Base-by-base conservation (phyloP, 1,284 basidiomycete species). In the Macrocybe sp. region DNA sequence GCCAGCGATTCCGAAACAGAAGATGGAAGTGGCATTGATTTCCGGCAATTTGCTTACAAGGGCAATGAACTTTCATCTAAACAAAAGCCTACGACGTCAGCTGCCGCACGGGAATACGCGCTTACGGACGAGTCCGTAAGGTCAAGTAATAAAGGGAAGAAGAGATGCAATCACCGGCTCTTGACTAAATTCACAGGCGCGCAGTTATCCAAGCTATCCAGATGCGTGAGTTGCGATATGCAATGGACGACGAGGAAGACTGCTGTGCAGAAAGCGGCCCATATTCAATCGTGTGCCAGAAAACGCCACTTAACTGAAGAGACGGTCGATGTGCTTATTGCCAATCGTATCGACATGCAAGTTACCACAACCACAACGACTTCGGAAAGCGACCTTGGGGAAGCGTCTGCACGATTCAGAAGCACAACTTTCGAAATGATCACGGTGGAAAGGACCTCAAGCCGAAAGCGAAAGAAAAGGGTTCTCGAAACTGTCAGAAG, bases 231-330 rank as follows among this genome's bases (percentile, higher is more conserved):
- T 41, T 92, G 89, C 56, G 75, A 79, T 35, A 59, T 74, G 7
- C 62, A 64, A 0, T 92, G 88, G 88, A 89, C 85, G 2, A 64
- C 75, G 6, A 70, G 76, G 44, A 92, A 92, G 61, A 75, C 75
- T 5, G 65, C 67, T 11, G 54, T 63, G 8, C 75, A 85, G 54
- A 90, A 90, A 60, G 63, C 78, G 56, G 59, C 69, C 2, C 89
- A 92, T 58, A 76, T 92, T 16, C 71, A 73, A 44, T 64, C 71
- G 1, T 92, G 89, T 59, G 78, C 83, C 14, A 80, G 75, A 62
- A 86, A 82, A 60, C 67, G 72, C 29, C 64, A 64, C 2, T 63
- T 85, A 45, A 68, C 70, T 2, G 64, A 78, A 28, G 76, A 79
- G 6, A 86, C 84, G 0, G 53, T 92, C 29, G 62, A 63, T 2